Conservation (phyloP, 148 eudicot species). For the Vaccinium macrocarpon region DNA sequence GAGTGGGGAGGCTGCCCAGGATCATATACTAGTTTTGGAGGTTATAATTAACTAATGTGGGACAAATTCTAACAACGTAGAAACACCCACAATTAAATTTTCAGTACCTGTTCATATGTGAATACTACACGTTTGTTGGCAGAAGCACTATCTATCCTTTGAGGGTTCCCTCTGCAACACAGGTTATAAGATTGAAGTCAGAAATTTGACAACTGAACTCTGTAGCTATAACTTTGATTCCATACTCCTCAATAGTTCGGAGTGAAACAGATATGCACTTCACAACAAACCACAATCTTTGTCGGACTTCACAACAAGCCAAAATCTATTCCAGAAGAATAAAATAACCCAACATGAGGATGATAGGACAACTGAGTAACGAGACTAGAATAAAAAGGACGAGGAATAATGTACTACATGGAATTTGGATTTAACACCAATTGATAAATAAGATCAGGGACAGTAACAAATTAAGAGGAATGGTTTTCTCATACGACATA, state of each 20-base stretch:
- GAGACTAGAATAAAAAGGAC: neutral
- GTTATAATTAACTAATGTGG: too few species aligned
- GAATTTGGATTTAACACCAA: neutral
- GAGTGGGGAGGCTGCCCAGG: too few species aligned
- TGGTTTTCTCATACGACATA: neutral
- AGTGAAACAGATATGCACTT: neutral
- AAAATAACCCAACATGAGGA: neutral
- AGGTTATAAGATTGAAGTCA: neutral
- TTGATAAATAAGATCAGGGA: neutral
- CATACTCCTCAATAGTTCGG: neutral
- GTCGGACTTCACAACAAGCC: too few species aligned
- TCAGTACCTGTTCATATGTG: slow-evolving; percentile 87
- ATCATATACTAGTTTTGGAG: too few species aligned
- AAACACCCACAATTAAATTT: slow-evolving; percentile 2
- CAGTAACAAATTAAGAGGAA: neutral
- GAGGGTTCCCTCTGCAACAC: slow-evolving; percentile 80
- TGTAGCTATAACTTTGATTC: neutral
- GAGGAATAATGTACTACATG: neutral
- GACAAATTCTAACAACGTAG: neutral
- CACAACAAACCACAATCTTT: neutral
- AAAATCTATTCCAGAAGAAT: neutral
- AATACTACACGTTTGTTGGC: slow-evolving; percentile 85
- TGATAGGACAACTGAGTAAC: neutral
- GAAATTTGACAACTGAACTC: slow-evolving; percentile 7
- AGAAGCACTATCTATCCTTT: slow-evolving; percentile 78